Evolutionary conservation across 495 filamentous ascomycete genomes (phyloP), one percentile per base, ranked within the genome.

Genomic region (Astrothelium subdiscretum): DNA sequence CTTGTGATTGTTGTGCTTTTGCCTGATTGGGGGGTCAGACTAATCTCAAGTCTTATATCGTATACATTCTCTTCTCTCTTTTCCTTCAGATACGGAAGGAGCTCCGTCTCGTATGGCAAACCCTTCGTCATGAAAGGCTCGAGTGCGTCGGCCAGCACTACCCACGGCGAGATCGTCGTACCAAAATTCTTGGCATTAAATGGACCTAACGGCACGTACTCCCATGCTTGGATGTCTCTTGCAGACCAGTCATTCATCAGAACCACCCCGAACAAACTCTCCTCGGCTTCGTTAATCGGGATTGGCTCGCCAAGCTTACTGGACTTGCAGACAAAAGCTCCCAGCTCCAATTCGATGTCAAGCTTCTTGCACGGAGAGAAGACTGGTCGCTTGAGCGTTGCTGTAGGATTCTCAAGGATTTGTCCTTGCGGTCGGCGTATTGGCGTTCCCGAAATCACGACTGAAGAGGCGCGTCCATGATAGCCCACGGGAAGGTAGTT

Each of bases 171-270:
- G 63, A 97, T 88, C 2, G 83, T 88, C 0, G 91, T 94, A n/a
- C 85, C 90, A 73, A 96, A 95, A 72, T 94, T 96, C 81, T 97
- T 97, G 5, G 83, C 78, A 64, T 89, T 92, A 76, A 97, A 96
- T 1, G 92, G 92, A 2, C 76, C 75, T 1, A 75, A 67, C 3
- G 74, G 75, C 2, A 74, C 72, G 67, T 92, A 95, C 74, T 97
- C 92, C 91, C 91, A 97, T 4, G 80, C 78, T 72, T 97, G 92
- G 51, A 97, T 86, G 70, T 97, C 92, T 58, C 92, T 78, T 11
- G 91, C 92, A 64, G 86, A 91, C 92, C 92, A 97, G 73, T 97
- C 92, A 73, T 97, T 97, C 79, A 97, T 81, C 57, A 97, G 76
- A 2, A 96, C 92, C 31, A 91, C 77, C 4, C 92, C 92, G 73